These are phyloP conservation scores for Tricholoma matsutake DNA, from an alignment of 768 basidiomycete genomes.

Conservation along the genomic window DNA sequence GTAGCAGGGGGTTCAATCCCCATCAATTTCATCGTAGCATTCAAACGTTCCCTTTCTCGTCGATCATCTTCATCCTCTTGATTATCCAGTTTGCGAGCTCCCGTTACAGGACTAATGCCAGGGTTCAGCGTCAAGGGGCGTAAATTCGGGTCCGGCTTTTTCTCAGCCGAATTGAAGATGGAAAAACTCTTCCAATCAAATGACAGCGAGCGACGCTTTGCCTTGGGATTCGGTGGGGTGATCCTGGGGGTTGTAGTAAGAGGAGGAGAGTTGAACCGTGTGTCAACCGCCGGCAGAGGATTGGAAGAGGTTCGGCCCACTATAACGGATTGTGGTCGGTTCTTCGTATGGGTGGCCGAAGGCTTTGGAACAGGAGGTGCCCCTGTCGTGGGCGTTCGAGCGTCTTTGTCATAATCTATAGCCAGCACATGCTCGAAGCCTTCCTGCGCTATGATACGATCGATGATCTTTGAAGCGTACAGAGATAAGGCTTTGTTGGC, in stretches of 20 bases:
- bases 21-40: conserved; percentile 92
- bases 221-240: conserved; percentile 32
- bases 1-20: conserved; percentile 73
- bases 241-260: conserved; percentile 20
- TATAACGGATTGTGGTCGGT: conserved; percentile 62
- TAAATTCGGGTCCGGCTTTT: conserved; percentile 58
- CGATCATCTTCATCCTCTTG: conserved; percentile 92
- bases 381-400: conserved; percentile 33
- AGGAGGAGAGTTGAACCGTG: conserved; percentile 22
- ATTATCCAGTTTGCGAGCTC: conserved; percentile 79
- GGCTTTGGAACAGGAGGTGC: conserved; percentile 27
- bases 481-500: conserved; percentile 94
- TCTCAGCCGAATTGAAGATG: conserved; percentile 62
- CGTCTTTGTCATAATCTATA: conserved; percentile 76
- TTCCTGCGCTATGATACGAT: conserved; percentile 93
- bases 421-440: conserved; percentile 96
- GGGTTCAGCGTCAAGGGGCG: conserved; percentile 75
- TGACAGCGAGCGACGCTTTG: conserved; percentile 73
- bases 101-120: conserved; percentile 50
- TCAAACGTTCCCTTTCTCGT: conserved; percentile 80
- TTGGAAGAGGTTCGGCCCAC: conserved; percentile 41
- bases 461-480: conserved; percentile 97
- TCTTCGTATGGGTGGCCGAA: conserved; percentile 35
- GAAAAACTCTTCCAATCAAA: conserved; percentile 83
- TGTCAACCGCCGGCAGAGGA: conserved; percentile 27